Base-by-base conservation (phyloP, 768 basidiomycete genomes). In the Leucosporidium scottii region DNA sequence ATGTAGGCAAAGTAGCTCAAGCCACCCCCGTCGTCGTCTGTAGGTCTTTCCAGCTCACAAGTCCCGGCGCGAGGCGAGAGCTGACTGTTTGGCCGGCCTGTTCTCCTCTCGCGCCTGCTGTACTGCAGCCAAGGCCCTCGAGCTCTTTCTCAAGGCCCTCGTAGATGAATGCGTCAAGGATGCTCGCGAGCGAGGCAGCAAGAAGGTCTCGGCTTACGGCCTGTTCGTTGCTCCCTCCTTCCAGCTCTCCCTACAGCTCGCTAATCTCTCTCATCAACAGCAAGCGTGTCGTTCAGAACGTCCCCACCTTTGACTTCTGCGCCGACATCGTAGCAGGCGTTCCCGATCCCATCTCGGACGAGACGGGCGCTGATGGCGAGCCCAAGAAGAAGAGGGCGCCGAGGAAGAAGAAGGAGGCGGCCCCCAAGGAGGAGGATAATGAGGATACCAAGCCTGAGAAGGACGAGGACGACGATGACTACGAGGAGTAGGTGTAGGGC, bases 1-100 rank as follows among this genome's bases (percentile, higher is more conserved):
- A 98, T 77, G 94, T 98, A 25, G 94, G 94, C 66, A 98, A 98
- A 78, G 91, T 98, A 39, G 92, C 94, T 3, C 91, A 93, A 77
- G 93, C 91, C 31, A 94, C 93, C 6, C 94, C 94, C 1, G 84
- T 97, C 67, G 90, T 97, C 66, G 96, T 98, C 74, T 98, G 94
- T 96, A 75, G 78, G 91, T 84, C 4, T 36, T 34, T 49, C 44
- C 47, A 36, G 15, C 56, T 66, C 48, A 34, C 34, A 10, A 34
- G 34, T 34, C 6, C 3, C 39, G 12, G 39, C 39, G 15, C 13
- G 39, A 44, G 39, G 15, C 39, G 39, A 44, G 57, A 23, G 55
- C 55, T 57, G 30, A 36, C 55, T 21, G 30, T 57, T 34, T 18
- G 58, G 36, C 20, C 25, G 7, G 8, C 10, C 39, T 15, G 5